These are phyloP conservation scores for Pelomyxa schiedti DNA, from an alignment of 78 protist genomes.

Conservation along the genomic window DNA sequence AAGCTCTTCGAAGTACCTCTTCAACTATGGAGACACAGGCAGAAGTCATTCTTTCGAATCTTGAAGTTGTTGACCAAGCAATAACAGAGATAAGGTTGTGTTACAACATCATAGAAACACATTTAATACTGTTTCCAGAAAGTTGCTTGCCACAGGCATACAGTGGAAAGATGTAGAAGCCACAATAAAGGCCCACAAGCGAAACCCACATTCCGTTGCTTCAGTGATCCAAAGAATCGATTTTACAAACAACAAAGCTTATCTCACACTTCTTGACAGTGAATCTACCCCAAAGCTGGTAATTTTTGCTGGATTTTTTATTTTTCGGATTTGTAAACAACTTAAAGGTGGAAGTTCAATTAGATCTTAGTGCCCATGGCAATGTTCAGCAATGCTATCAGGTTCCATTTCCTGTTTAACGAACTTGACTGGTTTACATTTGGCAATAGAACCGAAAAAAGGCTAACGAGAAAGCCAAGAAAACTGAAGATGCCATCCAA, in stretches of 20 bases:
- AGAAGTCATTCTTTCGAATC: conserved; percentile 52
- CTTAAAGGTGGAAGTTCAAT: conserved; percentile 64
- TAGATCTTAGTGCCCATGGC: conserved; percentile 64
- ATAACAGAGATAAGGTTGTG: background rate
- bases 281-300: conserved; percentile 14
- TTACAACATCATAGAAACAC: conserved; percentile 28
- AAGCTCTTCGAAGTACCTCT: conserved; percentile 36
- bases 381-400: conserved; percentile 72
- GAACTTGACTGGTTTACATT: too few relatives aligned
- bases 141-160: conserved; percentile 40
- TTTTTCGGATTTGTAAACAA: conserved; percentile 14
- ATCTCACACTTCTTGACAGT: too few relatives aligned
- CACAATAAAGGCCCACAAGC: conserved; percentile 14
- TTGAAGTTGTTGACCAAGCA: conserved; percentile 33
- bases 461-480: conserved; percentile 49
- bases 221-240: conserved; percentile 44
- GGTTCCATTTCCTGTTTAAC: too few relatives aligned
- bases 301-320: conserved; percentile 4
- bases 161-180: conserved; percentile 70
- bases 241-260: conserved; percentile 28
- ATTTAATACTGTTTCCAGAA: conserved; percentile 44
- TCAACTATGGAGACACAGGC: conserved; percentile 36
- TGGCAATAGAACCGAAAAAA: conserved; percentile 51
- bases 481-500: conserved; percentile 58
- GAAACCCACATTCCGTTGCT: conserved; percentile 58